Evolutionary conservation across 108 stramenopile species (phyloP), one percentile per base, ranked within the genome.

Genomic region (Discostella pseudostelligera): DNA sequence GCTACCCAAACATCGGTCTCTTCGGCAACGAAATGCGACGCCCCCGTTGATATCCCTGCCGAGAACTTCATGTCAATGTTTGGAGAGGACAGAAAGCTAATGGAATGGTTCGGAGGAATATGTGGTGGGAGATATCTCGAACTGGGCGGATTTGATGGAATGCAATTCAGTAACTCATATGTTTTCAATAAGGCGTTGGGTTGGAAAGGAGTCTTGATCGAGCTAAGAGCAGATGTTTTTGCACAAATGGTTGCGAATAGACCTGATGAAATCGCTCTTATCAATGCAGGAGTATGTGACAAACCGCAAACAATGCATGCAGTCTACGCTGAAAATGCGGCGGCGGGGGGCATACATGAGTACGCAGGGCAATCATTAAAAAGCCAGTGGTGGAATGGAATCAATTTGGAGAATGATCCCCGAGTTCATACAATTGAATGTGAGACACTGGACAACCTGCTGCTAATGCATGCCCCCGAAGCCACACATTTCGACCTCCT

Each of bases 61-160:
- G 5, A 32, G 3, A 4, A 43, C 10, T 43, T n/a, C n/a, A 43
- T n/a, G 42, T 4, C 42, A 43, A 25, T 32, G 32, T 29, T 8
- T n/a, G 37, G 39, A 8, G 72, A 73, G 57, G 72, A 73, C 28
- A 26, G 25, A 16, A 24, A 57, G 10, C 14, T 73, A 6, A 43
- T 73, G 35, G 35, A 57, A 22, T 66, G 63, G 40, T 74, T 74
- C 45, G 39, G 44, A 10, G 50, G 50, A 17, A 6, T 74, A 16
- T 74, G 73, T 48, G 60, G 39, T 3, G 79, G 72, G 3, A 67
- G 61, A 7, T 80, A 70, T 56, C 48, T 74, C 11, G 79, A 80
- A 65, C 43, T 80, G 50, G 79, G 79, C 40, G 79, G 62, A n/a
- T 25, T 64, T 9, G 79, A 80, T 49, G 79, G 79, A 7, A 19